Evolutionary conservation across 2,329 filamentous ascomycete genomes (phyloP), one percentile per base, ranked within the genome.

Genomic region (Xylariaceae sp.): DNA sequence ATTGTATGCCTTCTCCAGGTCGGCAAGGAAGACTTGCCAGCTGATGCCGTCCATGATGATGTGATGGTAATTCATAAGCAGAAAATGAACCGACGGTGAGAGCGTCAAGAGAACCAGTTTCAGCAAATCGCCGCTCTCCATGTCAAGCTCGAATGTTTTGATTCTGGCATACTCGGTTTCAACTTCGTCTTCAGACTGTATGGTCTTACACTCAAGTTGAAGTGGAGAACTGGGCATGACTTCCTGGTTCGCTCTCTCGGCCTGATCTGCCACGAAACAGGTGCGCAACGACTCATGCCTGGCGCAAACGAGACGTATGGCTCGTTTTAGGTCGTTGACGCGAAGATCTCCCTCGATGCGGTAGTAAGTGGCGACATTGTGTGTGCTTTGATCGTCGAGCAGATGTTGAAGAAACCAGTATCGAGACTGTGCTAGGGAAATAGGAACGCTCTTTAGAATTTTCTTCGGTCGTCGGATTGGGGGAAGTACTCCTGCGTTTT

Each of bases 31-130:
- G 2, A 81, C 57, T 8, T 75, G 58, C 3, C 72, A 72, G 37
- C 77, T 77, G 30, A 74, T 55, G 1, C 75, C 78, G 55, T 83
- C 81, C 70, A 82, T 73, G 27, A 71, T 65, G 30, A 83, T 81
- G 58, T 82, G 79, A 53, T 81, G 79, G 39, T 70, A 72, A 1
- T 67, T 66, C 4, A 82, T 40, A 0, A 83, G 32, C 3, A 81
- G 53, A 57, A 67, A 74, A 52, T 78, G 73, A 1, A 56, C 47
- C 0, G 63, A 65, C 1, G 64, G 54, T 0, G 67, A 69, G 9
- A 67, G 61, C 0, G 72, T 63, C 3, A 80, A 61, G 1, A 79
- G 61, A 3, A 62, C 46, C 3, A 76, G 58, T 5, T 66, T 62
- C 5, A 76, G 46, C 2, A 62, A 45, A 4, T 75, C 62, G 8